Evolutionary conservation across 371 early-diverging fungal genomes (phyloP).

Genomic region (Mortierella polycephala): DNA sequence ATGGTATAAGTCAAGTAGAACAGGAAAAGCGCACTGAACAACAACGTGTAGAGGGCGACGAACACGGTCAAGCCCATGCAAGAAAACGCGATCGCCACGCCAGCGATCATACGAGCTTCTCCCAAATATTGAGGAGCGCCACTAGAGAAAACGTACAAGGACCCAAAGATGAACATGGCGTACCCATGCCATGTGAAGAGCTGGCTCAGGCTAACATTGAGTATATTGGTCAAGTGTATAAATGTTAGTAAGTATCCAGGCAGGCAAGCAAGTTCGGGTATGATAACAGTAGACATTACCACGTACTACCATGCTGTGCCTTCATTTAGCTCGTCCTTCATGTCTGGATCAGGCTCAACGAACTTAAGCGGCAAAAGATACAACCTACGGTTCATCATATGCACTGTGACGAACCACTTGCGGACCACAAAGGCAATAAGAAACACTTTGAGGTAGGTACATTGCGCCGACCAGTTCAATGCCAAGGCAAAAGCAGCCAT

Average conservation of each 20-base stretch:
- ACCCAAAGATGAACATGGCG: conserved; percentile 36
- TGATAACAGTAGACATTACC: neutral
- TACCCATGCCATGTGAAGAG: conserved; percentile 53
- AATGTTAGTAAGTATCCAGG: neutral
- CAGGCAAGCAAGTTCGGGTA: neutral
- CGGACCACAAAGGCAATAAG: conserved; percentile 37
- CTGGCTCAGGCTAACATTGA: conserved; percentile 16
- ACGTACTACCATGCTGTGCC: conserved; percentile 47
- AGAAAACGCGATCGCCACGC: conserved; percentile 36
- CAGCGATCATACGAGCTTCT: conserved; percentile 20
- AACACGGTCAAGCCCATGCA: conserved; percentile 43
- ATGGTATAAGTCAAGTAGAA: conserved; percentile 28
- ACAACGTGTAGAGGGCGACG: conserved; percentile 17
- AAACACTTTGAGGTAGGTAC: conserved; percentile 39
- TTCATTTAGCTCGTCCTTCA: conserved; percentile 46
- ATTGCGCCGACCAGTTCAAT: conserved; percentile 18
- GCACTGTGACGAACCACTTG: conserved; percentile 24
- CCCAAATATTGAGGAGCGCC: conserved; percentile 9
- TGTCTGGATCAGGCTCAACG: conserved; percentile 38
- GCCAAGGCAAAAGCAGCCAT: conserved; percentile 17
- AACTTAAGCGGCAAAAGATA: conserved; percentile 40
- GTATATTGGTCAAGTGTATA: neutral
- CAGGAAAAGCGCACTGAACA: conserved; percentile 19
- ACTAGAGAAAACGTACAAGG: conserved; percentile 26
- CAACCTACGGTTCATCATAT: conserved; percentile 41